Percentiles rank a stretch among this genome's conserved stretches.
Evolutionary conservation across 2,329 filamentous ascomycete species (phyloP).

Genomic region (Talaromyces sp.): DNA sequence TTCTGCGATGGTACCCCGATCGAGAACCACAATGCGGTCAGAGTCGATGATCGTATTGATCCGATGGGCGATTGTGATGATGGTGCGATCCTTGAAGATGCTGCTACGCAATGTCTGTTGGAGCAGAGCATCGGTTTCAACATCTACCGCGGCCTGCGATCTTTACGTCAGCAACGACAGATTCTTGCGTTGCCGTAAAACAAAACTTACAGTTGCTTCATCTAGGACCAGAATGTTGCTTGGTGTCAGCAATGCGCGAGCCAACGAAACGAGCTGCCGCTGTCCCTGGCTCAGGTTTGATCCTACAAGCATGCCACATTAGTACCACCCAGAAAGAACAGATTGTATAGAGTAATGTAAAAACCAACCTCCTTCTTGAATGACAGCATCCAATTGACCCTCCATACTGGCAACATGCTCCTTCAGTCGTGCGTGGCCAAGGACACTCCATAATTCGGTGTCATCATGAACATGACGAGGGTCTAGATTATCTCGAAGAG

Average conservation of each 20-base stretch:
- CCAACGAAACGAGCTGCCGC: conserved; percentile 86
- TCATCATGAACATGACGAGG: conserved; percentile 94
- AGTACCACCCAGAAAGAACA: neutral
- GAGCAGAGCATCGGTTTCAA: conserved; percentile 62
- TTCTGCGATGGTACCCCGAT: conserved; percentile 83
- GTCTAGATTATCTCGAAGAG: conserved; percentile 89
- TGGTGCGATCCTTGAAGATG: conserved; percentile 83
- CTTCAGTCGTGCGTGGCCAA: conserved; percentile 90
- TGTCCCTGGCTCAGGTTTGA: conserved; percentile 95
- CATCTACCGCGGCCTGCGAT: conserved; percentile 59
- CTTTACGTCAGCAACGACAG: neutral
- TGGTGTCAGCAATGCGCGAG: conserved; percentile 86
- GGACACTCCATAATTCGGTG: conserved; percentile 91
- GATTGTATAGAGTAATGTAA: neutral
- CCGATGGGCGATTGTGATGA: conserved; percentile 96
- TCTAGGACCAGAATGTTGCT: conserved; percentile 96
- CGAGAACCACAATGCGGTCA: conserved; percentile 88
- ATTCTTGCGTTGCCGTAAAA: neutral
- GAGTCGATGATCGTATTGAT: conserved; percentile 93
- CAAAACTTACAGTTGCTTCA: conserved; percentile 71
- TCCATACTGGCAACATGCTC: conserved; percentile 83
- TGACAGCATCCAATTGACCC: conserved; percentile 80
- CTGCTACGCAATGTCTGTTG: conserved; percentile 59
- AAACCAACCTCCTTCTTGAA: conserved; percentile 85
- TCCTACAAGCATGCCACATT: conserved; percentile 47